Conservation (phyloP, 1,284 basidiomycete genomes). For the Earliella scabrosa region DNA sequence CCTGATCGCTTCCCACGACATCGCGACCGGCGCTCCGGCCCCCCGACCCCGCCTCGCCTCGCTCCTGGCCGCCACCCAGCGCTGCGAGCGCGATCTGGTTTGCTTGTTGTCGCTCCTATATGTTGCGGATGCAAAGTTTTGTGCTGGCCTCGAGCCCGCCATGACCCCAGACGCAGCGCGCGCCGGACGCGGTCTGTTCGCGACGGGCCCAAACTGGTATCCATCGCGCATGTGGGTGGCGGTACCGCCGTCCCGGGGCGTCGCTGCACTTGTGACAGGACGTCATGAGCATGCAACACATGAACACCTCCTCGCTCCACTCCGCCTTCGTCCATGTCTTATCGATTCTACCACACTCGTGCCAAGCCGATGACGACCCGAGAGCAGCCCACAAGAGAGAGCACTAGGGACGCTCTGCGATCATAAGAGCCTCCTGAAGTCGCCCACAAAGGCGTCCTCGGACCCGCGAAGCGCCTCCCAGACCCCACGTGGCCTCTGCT, state of each 20-base stretch:
- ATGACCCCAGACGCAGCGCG: background rate
- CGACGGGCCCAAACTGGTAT: slow-evolving; percentile 2
- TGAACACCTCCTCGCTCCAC: background rate
- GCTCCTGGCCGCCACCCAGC: background rate
- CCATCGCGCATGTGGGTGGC: slow-evolving; percentile 17
- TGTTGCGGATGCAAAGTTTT: too few species aligned
- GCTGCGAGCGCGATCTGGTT: too few species aligned
- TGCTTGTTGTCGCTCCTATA: too few species aligned
- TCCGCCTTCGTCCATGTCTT: background rate
- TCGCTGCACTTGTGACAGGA: slow-evolving; percentile 10
- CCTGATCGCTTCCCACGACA: slow-evolving; percentile 24
- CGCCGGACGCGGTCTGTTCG: background rate
- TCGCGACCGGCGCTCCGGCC: slow-evolving; percentile 13
- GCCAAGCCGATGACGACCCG: slow-evolving; percentile 9
- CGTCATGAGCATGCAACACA: background rate
- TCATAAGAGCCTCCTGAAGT: slow-evolving; percentile 7
- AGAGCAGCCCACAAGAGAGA: background rate
- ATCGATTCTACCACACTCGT: background rate
- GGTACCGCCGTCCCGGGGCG: too few species aligned
- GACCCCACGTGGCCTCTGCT: slow-evolving; percentile 15
- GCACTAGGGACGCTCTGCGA: background rate
- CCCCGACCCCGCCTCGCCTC: slow-evolving; percentile 10
- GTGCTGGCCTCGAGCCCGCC: too few species aligned
- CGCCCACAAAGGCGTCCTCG: slow-evolving; percentile 4
- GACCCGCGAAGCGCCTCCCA: slow-evolving; percentile 4